Evolutionary conservation across 1,284 basidiomycete species (phyloP).

Genomic region (Tetrapyrgos nigripes): DNA sequence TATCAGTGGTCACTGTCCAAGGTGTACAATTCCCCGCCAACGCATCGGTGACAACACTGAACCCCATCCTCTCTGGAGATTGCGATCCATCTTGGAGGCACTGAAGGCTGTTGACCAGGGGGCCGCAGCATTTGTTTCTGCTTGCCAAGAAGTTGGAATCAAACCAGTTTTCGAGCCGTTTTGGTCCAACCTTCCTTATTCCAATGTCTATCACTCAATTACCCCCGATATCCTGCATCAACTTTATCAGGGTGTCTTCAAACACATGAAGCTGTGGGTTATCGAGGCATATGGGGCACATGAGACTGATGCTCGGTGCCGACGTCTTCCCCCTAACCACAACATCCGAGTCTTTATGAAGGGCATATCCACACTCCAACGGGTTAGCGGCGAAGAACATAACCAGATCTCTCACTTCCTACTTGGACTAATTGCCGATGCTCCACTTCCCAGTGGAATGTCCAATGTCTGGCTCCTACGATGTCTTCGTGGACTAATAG

Average conservation of each 20-base stretch:
- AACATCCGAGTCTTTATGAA: too few relatives aligned
- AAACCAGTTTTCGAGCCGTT: too few relatives aligned
- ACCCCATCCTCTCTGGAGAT: too few relatives aligned
- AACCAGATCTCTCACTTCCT: slow-evolving; percentile 39
- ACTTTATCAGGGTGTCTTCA: slow-evolving; percentile 33
- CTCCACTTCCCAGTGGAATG: slow-evolving; percentile 15
- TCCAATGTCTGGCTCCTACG: slow-evolving; percentile 1
- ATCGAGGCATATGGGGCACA: slow-evolving; percentile 14
- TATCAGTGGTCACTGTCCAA: too few relatives aligned
- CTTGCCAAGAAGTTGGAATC: too few relatives aligned
- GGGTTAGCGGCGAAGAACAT: slow-evolving; percentile 34
- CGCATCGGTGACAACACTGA: too few relatives aligned
- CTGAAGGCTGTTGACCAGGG: neutral
- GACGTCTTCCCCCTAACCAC: slow-evolving; percentile 35
- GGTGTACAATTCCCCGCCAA: too few relatives aligned
- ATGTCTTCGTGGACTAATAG: slow-evolving; percentile 24
- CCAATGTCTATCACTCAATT: slow-evolving; percentile 26
- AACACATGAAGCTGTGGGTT: slow-evolving; percentile 32
- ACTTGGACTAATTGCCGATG: slow-evolving; percentile 29
- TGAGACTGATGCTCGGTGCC: slow-evolving; percentile 34
- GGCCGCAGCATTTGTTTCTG: too few relatives aligned
- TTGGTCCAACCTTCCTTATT: slow-evolving; percentile 23
- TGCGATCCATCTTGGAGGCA: neutral
- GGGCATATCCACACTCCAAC: slow-evolving; percentile 38
- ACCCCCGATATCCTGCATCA: slow-evolving; percentile 40